Conservation (phyloP, 2,329 filamentous ascomycete genomes). For the Amesomyces nigricolor region DNA sequence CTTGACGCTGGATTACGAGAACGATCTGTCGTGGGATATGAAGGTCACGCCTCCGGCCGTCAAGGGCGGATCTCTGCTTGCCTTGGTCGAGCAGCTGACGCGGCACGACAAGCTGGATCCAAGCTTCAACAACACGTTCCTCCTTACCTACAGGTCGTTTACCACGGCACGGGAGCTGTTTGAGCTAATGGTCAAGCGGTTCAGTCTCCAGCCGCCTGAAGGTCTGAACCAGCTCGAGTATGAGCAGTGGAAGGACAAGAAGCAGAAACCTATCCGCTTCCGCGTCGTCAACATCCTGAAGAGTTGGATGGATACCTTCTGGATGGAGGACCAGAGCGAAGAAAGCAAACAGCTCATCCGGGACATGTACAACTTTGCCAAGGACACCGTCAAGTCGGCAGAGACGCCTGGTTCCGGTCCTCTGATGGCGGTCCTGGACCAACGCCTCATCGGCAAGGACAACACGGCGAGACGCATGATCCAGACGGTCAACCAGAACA, state of each 20-base stretch:
- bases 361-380: slow-evolving; percentile 84
- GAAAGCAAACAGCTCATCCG: slow-evolving; percentile 79
- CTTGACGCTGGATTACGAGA: slow-evolving; percentile 78
- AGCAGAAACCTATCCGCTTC: slow-evolving; percentile 94
- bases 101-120: slow-evolving; percentile 93
- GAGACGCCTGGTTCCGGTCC: slow-evolving; percentile 85
- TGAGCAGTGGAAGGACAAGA: slow-evolving; percentile 83
- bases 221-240: slow-evolving; percentile 70
- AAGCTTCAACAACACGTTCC: slow-evolving; percentile 95
- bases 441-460: slow-evolving; percentile 82
- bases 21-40: slow-evolving; percentile 82
- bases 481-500: slow-evolving; percentile 74
- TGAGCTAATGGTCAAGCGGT: slow-evolving; percentile 84
- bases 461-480: slow-evolving; percentile 80
- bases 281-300: slow-evolving; percentile 96
- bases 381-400: slow-evolving; percentile 85
- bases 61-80: slow-evolving; percentile 83
- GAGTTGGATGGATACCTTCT: slow-evolving; percentile 97
- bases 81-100: slow-evolving; percentile 89
- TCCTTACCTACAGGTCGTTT: slow-evolving; percentile 94
- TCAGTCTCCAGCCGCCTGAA: slow-evolving; percentile 85
- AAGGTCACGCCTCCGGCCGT: slow-evolving; percentile 72
- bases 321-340: slow-evolving; percentile 92
- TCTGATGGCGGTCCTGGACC: slow-evolving; percentile 80
- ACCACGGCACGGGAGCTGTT: slow-evolving; percentile 87